Conservation (phyloP, 2,329 filamentous ascomycete species). For the Ophiostoma angusticollis region DNA sequence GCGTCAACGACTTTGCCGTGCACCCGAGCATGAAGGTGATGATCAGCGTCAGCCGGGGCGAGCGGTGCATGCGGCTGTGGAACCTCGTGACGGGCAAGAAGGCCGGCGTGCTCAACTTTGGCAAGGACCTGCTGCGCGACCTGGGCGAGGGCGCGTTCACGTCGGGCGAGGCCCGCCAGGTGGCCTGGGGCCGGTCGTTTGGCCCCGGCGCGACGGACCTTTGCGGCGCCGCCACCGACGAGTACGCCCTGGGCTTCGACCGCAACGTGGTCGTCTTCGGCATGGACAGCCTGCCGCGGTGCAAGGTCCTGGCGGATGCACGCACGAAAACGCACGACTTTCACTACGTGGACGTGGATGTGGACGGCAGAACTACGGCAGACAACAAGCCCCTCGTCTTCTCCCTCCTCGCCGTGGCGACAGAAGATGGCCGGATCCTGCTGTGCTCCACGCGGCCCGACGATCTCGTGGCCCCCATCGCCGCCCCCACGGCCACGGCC, state of each 20-base stretch:
- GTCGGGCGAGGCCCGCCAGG: slow-evolving; percentile 68
- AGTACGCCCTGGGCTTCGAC: slow-evolving; percentile 85
- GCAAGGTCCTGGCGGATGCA: slow-evolving; percentile 53
- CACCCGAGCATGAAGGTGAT: slow-evolving; percentile 96
- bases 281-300: slow-evolving; percentile 73
- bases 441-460: slow-evolving; percentile 60
- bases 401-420: slow-evolving; percentile 60
- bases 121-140: slow-evolving; percentile 55
- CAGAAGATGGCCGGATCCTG: slow-evolving; percentile 77
- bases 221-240: slow-evolving; percentile 54
- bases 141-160: slow-evolving; percentile 60
- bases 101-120: slow-evolving; percentile 82
- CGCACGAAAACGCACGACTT: slow-evolving; percentile 76
- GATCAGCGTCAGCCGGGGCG: slow-evolving; percentile 81
- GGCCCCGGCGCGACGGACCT: slow-evolving; percentile 27
- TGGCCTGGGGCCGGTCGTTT: slow-evolving; percentile 48
- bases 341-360: slow-evolving; percentile 49
- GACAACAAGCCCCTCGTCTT: slow-evolving; percentile 9
- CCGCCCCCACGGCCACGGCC: slow-evolving; percentile 10
- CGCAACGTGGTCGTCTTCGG: slow-evolving; percentile 74
- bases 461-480: slow-evolving; percentile 30
- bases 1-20: slow-evolving; percentile 88
- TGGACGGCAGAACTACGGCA: slow-evolving; percentile 26
- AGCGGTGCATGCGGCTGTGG: slow-evolving; percentile 88
- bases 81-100: slow-evolving; percentile 95